A percentile compares a stretch with the other conserved stretches of the same genome.
Evolutionary conservation across 192 early-diverging fungal species (phyloP).

Genomic region (Geranomyces michiganensis): DNA sequence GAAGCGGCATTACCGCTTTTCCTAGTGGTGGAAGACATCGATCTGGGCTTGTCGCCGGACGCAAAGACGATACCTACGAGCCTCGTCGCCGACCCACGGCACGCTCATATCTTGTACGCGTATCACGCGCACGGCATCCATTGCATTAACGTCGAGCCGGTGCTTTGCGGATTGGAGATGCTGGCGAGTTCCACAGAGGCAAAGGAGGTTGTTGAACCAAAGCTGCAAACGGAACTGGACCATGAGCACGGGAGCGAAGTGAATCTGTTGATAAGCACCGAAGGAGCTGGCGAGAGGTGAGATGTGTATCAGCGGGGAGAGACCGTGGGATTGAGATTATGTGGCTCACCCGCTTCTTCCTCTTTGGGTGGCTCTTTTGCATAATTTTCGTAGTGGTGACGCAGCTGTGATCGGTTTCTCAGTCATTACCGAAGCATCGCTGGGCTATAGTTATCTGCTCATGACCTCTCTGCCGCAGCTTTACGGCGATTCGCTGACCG

Average conservation of each 20-base stretch:
- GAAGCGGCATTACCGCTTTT: slow-evolving; percentile 50
- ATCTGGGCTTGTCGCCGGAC: slow-evolving; percentile 30
- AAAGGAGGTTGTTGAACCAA: background rate
- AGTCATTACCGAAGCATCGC: slow-evolving; percentile 64
- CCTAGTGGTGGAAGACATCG: slow-evolving; percentile 57
- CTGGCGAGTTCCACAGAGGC: background rate
- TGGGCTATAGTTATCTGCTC: slow-evolving; percentile 72
- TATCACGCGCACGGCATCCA: slow-evolving; percentile 74
- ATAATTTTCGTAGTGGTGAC: slow-evolving; percentile 32
- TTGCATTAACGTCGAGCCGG: slow-evolving; percentile 60
- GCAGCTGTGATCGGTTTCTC: slow-evolving; percentile 63
- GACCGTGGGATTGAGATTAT: background rate
- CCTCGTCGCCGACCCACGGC: slow-evolving; percentile 62
- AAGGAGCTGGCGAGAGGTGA: background rate
- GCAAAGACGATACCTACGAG: slow-evolving; percentile 7
- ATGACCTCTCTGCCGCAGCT: slow-evolving; percentile 59
- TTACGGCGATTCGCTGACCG: slow-evolving; percentile 45
- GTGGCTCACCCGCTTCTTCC: background rate
- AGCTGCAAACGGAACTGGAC: background rate
- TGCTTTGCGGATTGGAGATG: slow-evolving; percentile 43
- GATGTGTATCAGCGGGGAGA: slow-evolving; percentile 2
- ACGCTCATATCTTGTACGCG: slow-evolving; percentile 65
- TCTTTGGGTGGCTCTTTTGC: background rate
- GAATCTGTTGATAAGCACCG: slow-evolving; percentile 3
- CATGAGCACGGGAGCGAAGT: slow-evolving; percentile 13